phyloP scores from a whole-genome alignment of 2,329 filamentous ascomycete genomes.

The Zymoseptoria brevis region DNA sequence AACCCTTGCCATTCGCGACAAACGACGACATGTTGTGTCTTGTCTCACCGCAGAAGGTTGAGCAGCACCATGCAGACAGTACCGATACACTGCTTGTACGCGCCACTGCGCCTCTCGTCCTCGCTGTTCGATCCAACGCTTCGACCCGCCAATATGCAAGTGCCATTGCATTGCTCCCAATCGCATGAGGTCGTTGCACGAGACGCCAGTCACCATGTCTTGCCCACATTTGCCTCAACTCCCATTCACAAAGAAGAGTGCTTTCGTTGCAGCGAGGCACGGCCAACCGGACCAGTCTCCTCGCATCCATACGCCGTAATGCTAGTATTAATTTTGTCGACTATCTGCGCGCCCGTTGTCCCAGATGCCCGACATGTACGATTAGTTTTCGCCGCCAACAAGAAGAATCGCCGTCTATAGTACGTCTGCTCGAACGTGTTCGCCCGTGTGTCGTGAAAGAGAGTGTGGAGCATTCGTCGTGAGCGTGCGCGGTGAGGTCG shows the following conservation, averaged over 20 bases:
- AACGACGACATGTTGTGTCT: neutral
- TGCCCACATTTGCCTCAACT: neutral
- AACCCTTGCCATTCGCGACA: neutral
- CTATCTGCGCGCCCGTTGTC: conserved; percentile 5
- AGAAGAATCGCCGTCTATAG: conserved; percentile 13
- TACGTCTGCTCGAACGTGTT: conserved; percentile 4
- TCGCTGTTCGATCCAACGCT: conserved; percentile 13
- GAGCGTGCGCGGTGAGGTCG: conserved; percentile 7
- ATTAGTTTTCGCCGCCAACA: conserved; percentile 13
- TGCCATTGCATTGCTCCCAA: neutral
- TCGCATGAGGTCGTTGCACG: neutral
- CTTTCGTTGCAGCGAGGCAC: neutral
- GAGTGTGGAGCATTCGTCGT: conserved; percentile 10
- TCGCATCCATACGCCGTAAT: conserved; percentile 11
- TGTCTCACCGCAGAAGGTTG: neutral
- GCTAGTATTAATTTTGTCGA: conserved; percentile 12
- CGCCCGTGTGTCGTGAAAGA: conserved; percentile 15
- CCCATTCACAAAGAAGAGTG: neutral
- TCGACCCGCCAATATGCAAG: conserved; percentile 16
- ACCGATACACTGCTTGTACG: conserved; percentile 14
- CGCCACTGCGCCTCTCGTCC: neutral
- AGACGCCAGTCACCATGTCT: neutral
- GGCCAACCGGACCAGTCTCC: neutral
- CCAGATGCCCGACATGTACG: conserved; percentile 21
- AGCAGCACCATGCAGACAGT: conserved; percentile 13